Conservation (phyloP, 2,329 filamentous ascomycete genomes). For the Cercospora sp. region DNA sequence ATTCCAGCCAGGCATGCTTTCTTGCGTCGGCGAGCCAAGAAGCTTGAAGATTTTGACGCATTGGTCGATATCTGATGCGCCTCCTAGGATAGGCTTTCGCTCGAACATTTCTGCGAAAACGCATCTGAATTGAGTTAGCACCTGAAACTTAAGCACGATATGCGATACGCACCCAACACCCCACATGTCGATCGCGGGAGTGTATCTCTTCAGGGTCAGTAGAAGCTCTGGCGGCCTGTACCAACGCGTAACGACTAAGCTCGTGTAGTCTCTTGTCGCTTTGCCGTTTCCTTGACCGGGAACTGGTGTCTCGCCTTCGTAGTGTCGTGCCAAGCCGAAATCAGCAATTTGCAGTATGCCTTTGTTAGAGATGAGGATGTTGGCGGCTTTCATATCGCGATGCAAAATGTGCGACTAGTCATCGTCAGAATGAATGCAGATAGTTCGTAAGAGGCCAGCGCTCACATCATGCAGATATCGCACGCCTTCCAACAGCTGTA, state of each 20-base stretch:
- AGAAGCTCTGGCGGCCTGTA: slow-evolving; percentile 93
- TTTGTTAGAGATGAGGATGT: slow-evolving; percentile 90
- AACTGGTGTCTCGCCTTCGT: slow-evolving; percentile 78
- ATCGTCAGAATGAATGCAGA: neutral
- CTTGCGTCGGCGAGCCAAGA: slow-evolving; percentile 83
- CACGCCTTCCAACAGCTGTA: slow-evolving; percentile 86
- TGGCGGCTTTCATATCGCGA: slow-evolving; percentile 98
- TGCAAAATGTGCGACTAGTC: slow-evolving; percentile 70
- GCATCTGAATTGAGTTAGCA: slow-evolving; percentile 60
- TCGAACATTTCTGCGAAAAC: slow-evolving; percentile 98
- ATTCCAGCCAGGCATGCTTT: slow-evolving; percentile 91
- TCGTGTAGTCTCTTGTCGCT: slow-evolving; percentile 87
- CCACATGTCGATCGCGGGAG: slow-evolving; percentile 98
- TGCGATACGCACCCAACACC: slow-evolving; percentile 74
- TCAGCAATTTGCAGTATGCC: slow-evolving; percentile 95
- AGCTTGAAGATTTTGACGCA: slow-evolving; percentile 92
- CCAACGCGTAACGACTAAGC: slow-evolving; percentile 95
- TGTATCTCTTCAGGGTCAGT: slow-evolving; percentile 84
- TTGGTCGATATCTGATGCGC: slow-evolving; percentile 85
- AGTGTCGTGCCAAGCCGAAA: slow-evolving; percentile 91
- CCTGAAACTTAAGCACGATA: neutral
- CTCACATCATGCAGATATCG: slow-evolving; percentile 78
- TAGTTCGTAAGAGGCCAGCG: neutral
- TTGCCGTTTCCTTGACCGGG: slow-evolving; percentile 79
- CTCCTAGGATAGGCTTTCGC: slow-evolving; percentile 86